These are phyloP conservation scores for Polytolypa hystricis DNA, from an alignment of 2,329 filamentous ascomycete genomes.

Conservation along the genomic window DNA sequence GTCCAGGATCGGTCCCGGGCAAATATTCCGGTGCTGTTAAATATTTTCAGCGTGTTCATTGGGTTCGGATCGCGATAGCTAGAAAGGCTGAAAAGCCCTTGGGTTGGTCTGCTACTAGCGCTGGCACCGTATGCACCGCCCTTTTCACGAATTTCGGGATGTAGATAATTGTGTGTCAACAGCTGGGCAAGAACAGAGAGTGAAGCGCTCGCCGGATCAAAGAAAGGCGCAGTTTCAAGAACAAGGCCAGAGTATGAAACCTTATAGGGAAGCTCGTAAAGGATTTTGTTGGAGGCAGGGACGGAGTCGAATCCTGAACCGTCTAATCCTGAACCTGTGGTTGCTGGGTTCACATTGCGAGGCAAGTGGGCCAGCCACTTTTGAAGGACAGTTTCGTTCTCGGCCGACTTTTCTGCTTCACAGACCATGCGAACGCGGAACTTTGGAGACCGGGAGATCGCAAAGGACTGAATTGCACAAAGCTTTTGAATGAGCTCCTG, in stretches of 20 bases:
- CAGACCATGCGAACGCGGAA: constrained; percentile 80
- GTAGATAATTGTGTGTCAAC: constrained; percentile 89
- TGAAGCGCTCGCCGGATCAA: constrained; percentile 60
- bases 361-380: constrained; percentile 59
- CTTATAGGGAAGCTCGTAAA: constrained; percentile 92
- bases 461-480: constrained; percentile 71
- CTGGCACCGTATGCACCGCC: constrained; percentile 92
- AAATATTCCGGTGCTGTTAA: constrained; percentile 71
- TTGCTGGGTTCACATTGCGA: constrained; percentile 27
- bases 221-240: constrained; percentile 74
- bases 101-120: constrained; percentile 67
- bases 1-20: constrained; percentile 73
- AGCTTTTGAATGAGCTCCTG: constrained; percentile 70
- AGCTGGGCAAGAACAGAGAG: constrained; percentile 84
- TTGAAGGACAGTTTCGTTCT: constrained; percentile 60
- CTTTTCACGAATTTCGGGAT: constrained; percentile 96
- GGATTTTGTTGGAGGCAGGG: constrained; percentile 52
- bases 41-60: constrained; percentile 73
- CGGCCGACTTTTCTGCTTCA: constrained; percentile 56
- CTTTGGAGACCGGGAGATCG: constrained; percentile 54
- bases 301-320: constrained; percentile 15
- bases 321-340: constrained; percentile 12
- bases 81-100: constrained; percentile 87
- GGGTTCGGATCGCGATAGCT: constrained; percentile 96
- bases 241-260: constrained; percentile 87